Evolutionary conservation across 768 basidiomycete species (phyloP).

Genomic region (Mycena chlorophos): DNA sequence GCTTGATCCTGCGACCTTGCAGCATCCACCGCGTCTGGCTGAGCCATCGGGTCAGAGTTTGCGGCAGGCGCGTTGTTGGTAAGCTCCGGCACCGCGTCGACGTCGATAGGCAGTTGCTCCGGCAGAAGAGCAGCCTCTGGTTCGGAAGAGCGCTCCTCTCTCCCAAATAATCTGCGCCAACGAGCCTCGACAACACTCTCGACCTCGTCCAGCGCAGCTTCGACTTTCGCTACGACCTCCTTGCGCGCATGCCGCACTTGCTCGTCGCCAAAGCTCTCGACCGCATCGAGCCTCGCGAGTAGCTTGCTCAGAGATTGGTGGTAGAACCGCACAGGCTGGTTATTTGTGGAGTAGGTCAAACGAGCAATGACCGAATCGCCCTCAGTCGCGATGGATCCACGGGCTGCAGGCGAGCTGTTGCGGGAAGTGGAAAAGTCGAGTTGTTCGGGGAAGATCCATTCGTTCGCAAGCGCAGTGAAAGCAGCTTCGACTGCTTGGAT

Average conservation of each 20-base stretch:
- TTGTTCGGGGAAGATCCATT: conserved; percentile 40
- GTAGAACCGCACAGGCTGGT: conserved; percentile 61
- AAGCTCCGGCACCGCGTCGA: too few species aligned
- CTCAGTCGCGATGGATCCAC: conserved; percentile 22
- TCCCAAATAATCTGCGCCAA: conserved; percentile 32
- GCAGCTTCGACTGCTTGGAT: conserved; percentile 43
- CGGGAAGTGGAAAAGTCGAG: conserved; percentile 44
- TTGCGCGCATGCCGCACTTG: conserved; percentile 52
- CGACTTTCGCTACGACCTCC: conserved; percentile 54
- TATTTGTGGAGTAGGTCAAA: conserved; percentile 57
- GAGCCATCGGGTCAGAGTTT: too few species aligned
- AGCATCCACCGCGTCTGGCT: too few species aligned
- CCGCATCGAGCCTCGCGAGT: conserved; percentile 55
- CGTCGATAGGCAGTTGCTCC: too few species aligned
- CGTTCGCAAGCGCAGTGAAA: conserved; percentile 37
- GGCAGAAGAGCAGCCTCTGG: too few species aligned
- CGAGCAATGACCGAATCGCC: conserved; percentile 27
- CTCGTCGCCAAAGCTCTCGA: conserved; percentile 61
- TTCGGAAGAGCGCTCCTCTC: too few species aligned
- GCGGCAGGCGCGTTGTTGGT: too few species aligned
- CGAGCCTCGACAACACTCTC: conserved; percentile 48
- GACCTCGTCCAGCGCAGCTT: conserved; percentile 54
- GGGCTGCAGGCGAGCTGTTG: conserved; percentile 24
- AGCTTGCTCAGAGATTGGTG: conserved; percentile 60
- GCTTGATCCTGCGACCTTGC: too few species aligned